Evolutionary conservation across 2,329 filamentous ascomycete species (phyloP), one percentile per base, ranked within the genome.

Genomic region (Neonectria faginata): DNA sequence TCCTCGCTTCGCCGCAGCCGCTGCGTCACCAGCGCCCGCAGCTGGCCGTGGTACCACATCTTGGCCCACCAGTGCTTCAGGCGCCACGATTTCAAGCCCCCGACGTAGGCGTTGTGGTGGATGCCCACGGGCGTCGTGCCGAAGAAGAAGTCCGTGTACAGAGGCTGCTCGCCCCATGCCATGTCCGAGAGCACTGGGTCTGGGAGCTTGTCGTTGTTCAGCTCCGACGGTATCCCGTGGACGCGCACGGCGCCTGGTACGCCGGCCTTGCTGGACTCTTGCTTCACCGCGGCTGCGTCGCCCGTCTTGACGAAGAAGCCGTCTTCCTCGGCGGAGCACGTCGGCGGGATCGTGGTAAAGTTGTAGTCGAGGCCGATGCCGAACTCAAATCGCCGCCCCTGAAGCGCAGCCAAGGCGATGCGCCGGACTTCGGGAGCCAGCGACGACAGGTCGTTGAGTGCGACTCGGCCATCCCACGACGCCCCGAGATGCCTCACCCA

Each of bases 361-460:
- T 74, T 76, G 74, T 79, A 79, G 59, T 80, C 79, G 4, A 80
- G 65, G 0, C 79, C 79, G 22, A 80, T 80, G 6, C 79, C 78
- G 20, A 79, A 80, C 48, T 80, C 79, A 50, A 80, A 80, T 3
- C 71, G 68, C 18, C 69, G 63, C 1, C 77, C 78, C 1, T 61
- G 39, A 11, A 78, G 52, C 5, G 77, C 74, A 0, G 69, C 73
- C 12, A 72, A 58, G 11, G 75, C 78, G 5, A 80, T 68, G 12
- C 7, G 47, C 4, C 70, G 59, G 0, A 78, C 60, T 6, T 74
- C 65, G 0, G 42, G n/a, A 12, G 59, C 59, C 2, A 77, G 62
- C 1, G 44, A 36, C 2, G 61, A 29, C 4, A 44, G 60, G 11
- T 64, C 18, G 18, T 67, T 69, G 4, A 65, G 41, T 0, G 77